Base-by-base conservation (phyloP, 83 land plant genomes). In the Picea abies region DNA sequence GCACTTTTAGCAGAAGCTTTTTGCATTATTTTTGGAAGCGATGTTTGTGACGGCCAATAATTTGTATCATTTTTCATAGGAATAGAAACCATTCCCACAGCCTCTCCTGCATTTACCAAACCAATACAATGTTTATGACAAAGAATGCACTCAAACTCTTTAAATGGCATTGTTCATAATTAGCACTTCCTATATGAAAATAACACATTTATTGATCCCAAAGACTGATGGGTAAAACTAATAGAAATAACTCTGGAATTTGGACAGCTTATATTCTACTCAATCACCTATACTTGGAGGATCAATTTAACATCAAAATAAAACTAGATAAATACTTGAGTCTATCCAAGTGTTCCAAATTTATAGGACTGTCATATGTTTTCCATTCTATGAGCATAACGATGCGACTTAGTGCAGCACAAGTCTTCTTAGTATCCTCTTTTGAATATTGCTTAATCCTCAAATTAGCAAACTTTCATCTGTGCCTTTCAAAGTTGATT, bases 61-160 rank as follows among this genome's bases (percentile, higher is more conserved):
- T 29, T 84, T 17, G 79, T 49, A 80, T 88, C 90, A 79, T 83
- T 84, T 49, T 90, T 90, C 73, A 96, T 80, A 68, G 93, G 86
- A 87, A 96, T 82, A 49, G 96, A 91, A 64, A 90, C 78, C 17
- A 91, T 91, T 49, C 97, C 97, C 81, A 93, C 86, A 72, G 90
- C 91, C 78, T 95, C 95, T 37, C 97, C 97, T 95, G 80, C 60
- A 76, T 14, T 71, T 65, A 19, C 62, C 68, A 19, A 26, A 39
- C 25, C 22, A 20, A 25, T 69, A 69, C 32, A 32, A 16, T 69
- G 44, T 69, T 35, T 35, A 35, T 69, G 29, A 75, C 1, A 17
- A 1, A 72, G 10, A 72, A 20, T 39, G 26, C 60, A 75, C 4
- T 49, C 4, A 75, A 47, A 23, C 5, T 22, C 52, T 23, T 4